These are phyloP conservation scores for Lonicera japonica DNA, from an alignment of 129 eudicot species.

Conservation along the genomic window DNA sequence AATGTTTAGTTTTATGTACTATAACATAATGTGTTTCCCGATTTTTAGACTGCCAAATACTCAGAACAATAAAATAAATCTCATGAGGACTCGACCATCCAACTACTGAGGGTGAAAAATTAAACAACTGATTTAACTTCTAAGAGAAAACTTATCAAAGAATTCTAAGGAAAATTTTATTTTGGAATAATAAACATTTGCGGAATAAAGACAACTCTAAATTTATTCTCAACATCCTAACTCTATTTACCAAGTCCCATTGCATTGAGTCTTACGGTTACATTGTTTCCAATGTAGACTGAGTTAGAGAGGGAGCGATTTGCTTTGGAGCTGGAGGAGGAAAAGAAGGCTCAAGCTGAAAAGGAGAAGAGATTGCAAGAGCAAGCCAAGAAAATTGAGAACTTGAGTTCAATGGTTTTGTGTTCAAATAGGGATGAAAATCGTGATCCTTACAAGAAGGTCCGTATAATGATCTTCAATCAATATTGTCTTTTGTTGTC, in stretches of 20 bases:
- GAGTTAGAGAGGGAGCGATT: constrained; percentile 95
- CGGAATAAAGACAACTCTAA: too few species aligned
- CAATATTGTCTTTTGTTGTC: background rate
- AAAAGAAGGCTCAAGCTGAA: constrained; percentile 93
- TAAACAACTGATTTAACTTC: too few species aligned
- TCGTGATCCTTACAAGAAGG: constrained; percentile 59
- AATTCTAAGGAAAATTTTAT: background rate
- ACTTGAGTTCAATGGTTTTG: constrained; percentile 85
- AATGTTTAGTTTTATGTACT: constrained; percentile 12
- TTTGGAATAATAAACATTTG: too few species aligned
- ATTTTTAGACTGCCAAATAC: too few species aligned
- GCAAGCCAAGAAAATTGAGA: constrained; percentile 82
- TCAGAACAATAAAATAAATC: too few species aligned
- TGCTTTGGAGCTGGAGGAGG: constrained; percentile 97
- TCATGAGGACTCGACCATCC: too few species aligned
- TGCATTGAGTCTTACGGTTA: constrained; percentile 5
- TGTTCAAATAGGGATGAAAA: constrained; percentile 67
- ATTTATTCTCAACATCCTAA: too few species aligned
- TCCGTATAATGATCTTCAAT: constrained; percentile 13
- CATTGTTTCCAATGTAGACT: constrained; percentile 37
- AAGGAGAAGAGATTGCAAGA: constrained; percentile 69
- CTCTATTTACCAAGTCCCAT: too few species aligned
- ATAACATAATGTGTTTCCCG: background rate
- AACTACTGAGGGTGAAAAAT: too few species aligned
- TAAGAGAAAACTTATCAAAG: too few species aligned